Evolutionary conservation across 768 basidiomycete genomes (phyloP).

Genomic region (Suillus cothurnatus): DNA sequence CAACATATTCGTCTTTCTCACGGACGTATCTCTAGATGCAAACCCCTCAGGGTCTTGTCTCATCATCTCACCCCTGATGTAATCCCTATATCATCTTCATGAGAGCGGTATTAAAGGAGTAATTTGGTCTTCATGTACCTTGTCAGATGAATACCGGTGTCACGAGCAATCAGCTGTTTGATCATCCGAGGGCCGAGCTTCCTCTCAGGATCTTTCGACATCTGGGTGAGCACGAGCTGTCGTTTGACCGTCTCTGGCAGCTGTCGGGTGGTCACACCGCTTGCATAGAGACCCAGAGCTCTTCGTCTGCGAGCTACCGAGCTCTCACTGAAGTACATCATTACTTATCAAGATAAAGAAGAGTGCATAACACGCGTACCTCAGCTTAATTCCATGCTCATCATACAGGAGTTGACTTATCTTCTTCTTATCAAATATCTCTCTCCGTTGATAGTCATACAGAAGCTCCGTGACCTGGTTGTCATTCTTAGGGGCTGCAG

Average conservation of each 20-base stretch:
- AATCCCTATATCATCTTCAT: constrained; percentile 12
- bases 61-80: constrained; percentile 17
- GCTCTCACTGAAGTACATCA: constrained; percentile 26
- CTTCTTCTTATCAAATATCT: constrained; percentile 27
- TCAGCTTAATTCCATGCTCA: constrained; percentile 33
- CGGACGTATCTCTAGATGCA: constrained; percentile 14
- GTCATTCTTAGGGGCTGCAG: constrained; percentile 28
- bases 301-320: constrained; percentile 30
- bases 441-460: constrained; percentile 27
- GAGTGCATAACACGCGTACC: constrained; percentile 23
- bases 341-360: neutral
- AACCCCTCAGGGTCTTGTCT: constrained; percentile 16
- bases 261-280: constrained; percentile 30
- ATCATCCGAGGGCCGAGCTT: constrained; percentile 30
- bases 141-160: constrained; percentile 36
- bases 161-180: constrained; percentile 31
- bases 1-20: constrained; percentile 1
- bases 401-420: constrained; percentile 27
- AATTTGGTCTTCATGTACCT: constrained; percentile 18
- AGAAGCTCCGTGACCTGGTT: constrained; percentile 19
- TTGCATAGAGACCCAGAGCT: constrained; percentile 31
- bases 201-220: constrained; percentile 35
- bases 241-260: constrained; percentile 32
- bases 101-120: neutral
- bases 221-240: constrained; percentile 37